A percentile compares a stretch with the other conserved stretches of the same genome.
Evolutionary conservation across 768 basidiomycete genomes (phyloP).

Genomic region (Boletus speciosus): DNA sequence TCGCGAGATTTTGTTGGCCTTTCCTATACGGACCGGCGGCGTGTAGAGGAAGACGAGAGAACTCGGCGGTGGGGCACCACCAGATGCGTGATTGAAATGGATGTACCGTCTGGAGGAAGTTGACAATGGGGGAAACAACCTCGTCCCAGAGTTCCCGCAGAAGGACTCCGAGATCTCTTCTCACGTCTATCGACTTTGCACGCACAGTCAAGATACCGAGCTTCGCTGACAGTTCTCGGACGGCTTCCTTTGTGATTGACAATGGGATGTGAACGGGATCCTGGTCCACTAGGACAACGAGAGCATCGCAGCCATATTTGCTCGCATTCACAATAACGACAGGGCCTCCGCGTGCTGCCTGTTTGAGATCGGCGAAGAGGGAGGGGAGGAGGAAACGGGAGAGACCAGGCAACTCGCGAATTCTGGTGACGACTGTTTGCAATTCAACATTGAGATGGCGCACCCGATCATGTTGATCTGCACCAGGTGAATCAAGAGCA

Average conservation of each 20-base stretch:
- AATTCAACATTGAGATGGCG: neutral
- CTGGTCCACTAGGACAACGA: neutral
- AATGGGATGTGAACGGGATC: neutral
- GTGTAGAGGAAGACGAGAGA: neutral
- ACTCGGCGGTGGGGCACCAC: neutral
- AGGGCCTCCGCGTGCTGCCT: too few species aligned
- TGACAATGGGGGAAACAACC: neutral
- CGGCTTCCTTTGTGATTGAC: too few species aligned
- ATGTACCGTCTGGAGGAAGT: neutral
- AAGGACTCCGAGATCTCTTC: neutral
- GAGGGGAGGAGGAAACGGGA: neutral
- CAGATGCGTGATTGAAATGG: neutral
- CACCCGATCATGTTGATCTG: neutral
- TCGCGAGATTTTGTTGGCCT: slow-evolving; percentile 1
- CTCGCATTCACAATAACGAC: too few species aligned
- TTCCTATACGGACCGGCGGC: neutral
- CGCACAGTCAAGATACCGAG: neutral
- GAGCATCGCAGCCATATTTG: neutral
- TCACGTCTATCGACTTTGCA: neutral
- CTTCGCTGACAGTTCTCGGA: neutral
- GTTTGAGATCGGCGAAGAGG: too few species aligned
- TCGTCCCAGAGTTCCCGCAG: neutral
- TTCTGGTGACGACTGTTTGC: neutral
- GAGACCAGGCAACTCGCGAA: neutral
- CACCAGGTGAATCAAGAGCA: neutral